Evolutionary conservation across 345 rosid genomes (phyloP).

Genomic region (Arabidopsis arenosa): DNA sequence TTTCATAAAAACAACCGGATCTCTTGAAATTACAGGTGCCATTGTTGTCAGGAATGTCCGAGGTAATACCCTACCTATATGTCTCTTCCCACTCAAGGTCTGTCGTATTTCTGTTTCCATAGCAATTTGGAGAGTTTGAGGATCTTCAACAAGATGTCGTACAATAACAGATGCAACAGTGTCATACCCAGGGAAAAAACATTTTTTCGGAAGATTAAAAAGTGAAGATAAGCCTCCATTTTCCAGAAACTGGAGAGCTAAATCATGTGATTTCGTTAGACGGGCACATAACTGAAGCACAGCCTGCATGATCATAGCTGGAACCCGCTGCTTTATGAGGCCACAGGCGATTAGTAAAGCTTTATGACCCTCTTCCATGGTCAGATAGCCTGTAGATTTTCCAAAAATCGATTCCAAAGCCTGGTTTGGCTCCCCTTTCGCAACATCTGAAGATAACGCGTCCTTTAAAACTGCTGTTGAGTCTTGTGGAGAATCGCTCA

Average conservation of each 20-base stretch:
- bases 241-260: constrained; percentile 88
- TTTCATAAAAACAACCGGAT: constrained; percentile 88
- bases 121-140: constrained; percentile 93
- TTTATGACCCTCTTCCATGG: constrained; percentile 73
- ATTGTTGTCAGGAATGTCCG: constrained; percentile 76
- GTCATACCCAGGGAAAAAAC: constrained; percentile 92
- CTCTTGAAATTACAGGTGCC: constrained; percentile 94
- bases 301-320: constrained; percentile 94
- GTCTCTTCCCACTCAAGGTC: constrained; percentile 73
- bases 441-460: constrained; percentile 51
- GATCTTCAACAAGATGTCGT: constrained; percentile 95
- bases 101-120: constrained; percentile 96
- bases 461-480: constrained; percentile 50
- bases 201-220: constrained; percentile 78
- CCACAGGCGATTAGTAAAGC: constrained; percentile 70
- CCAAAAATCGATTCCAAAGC: constrained; percentile 73
- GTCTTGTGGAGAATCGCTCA: constrained; percentile 47
- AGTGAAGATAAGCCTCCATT: constrained; percentile 80
- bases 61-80: constrained; percentile 70
- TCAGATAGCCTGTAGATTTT: constrained; percentile 79
- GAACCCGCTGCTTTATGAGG: constrained; percentile 80
- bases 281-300: constrained; percentile 94
- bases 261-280: constrained; percentile 76
- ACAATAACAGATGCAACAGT: constrained; percentile 85
- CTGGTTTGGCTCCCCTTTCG: constrained; percentile 53